These are phyloP conservation scores for Fragaria nilgerrensis DNA, from an alignment of 306 rosid species.

Conservation along the genomic window DNA sequence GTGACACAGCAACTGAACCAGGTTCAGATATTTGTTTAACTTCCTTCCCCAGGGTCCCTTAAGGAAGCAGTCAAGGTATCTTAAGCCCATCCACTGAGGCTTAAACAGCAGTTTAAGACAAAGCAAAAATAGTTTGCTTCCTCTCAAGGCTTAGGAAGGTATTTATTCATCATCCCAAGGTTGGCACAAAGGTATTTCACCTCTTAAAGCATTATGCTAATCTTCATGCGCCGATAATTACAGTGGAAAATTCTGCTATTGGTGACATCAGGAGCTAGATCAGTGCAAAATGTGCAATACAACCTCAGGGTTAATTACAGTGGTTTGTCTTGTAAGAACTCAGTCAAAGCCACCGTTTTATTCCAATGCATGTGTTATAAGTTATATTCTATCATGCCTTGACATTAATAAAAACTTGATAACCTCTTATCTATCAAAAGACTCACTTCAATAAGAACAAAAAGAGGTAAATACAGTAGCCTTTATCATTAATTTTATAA, in stretches of 20 bases:
- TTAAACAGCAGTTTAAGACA: background rate
- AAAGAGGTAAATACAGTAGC: background rate
- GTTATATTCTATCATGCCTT: background rate
- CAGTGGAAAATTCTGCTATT: background rate
- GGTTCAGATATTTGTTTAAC: background rate
- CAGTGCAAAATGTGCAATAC: slow-evolving; percentile 4
- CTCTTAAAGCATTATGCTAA: background rate
- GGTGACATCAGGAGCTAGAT: background rate
- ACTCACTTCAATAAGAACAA: background rate
- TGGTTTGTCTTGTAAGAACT: background rate
- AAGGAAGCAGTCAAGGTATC: slow-evolving; percentile 6
- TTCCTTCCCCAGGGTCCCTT: background rate
- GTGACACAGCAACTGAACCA: slow-evolving; percentile 6
- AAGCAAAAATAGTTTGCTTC: slow-evolving; percentile 24
- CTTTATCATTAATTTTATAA: slow-evolving; percentile 7
- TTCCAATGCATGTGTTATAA: background rate
- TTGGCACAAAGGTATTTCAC: background rate
- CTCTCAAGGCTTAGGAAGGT: slow-evolving; percentile 3
- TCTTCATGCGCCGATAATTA: background rate
- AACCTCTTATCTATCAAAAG: background rate
- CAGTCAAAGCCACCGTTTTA: background rate
- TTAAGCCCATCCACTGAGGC: slow-evolving; percentile 13
- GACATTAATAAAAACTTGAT: background rate
- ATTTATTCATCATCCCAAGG: background rate
- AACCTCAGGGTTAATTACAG: background rate